These are phyloP conservation scores for Rhizophagus sp. DNA, from an alignment of 192 early-diverging fungal genomes.

Conservation along the genomic window DNA sequence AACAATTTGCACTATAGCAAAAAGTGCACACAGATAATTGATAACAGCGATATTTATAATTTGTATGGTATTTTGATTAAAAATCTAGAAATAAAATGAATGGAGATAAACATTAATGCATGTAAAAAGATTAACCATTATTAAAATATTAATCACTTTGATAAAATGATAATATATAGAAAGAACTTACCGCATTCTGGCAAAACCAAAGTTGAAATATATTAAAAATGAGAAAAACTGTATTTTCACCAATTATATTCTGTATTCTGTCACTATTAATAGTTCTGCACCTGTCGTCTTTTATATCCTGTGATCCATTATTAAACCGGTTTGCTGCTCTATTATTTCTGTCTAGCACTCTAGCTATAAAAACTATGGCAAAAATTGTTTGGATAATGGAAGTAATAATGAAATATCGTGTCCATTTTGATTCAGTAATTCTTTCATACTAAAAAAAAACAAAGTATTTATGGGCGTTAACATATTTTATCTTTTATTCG, in stretches of 20 bases:
- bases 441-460: slow-evolving; percentile 1
- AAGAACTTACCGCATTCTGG: slow-evolving; percentile 9
- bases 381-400: slow-evolving; percentile 1
- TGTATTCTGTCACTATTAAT: not conserved
- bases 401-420: not conserved
- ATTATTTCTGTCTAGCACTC: not conserved
- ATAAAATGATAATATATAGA: not conserved
- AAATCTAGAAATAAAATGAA: not conserved
- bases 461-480: not conserved
- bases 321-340: not conserved
- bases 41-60: slow-evolving; percentile 22
- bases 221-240: slow-evolving; percentile 1
- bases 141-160: not conserved
- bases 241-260: slow-evolving; percentile 17
- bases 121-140: not conserved
- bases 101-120: not conserved
- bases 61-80: slow-evolving; percentile 22
- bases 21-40: slow-evolving; percentile 15
- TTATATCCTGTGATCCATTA: too few species aligned
- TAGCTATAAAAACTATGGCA: not conserved
- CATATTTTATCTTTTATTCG: not conserved
- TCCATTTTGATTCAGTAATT: slow-evolving; percentile 16
- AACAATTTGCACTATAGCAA: slow-evolving; percentile 27
- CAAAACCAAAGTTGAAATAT: slow-evolving; percentile 13
- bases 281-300: not conserved